These are phyloP conservation scores for Pulveroboletus sp. DNA, from an alignment of 768 basidiomycete genomes.

Conservation along the genomic window DNA sequence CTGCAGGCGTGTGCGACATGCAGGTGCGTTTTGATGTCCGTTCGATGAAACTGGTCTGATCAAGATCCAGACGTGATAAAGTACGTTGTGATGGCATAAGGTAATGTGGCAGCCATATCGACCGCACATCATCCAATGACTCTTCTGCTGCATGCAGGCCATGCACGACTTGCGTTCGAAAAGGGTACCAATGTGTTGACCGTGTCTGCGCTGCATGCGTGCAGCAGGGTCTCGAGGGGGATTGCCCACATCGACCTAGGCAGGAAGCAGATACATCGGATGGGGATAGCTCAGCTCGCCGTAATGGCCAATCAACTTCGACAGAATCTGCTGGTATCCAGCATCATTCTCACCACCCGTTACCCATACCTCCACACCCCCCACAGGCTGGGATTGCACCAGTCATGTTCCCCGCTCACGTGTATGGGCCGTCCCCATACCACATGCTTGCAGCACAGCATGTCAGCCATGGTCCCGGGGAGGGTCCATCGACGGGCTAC, in stretches of 20 bases:
- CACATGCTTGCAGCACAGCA: constrained; percentile 26
- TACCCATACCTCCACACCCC: constrained; percentile 13
- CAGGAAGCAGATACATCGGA: constrained; percentile 26
- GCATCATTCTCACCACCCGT: constrained; percentile 14
- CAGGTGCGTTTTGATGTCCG: constrained; percentile 39
- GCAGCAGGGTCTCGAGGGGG: constrained; percentile 42
- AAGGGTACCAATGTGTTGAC: constrained; percentile 52
- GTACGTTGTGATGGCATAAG: constrained; percentile 59
- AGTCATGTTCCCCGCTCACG: constrained; percentile 22
- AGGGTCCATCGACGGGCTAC: constrained; percentile 26
- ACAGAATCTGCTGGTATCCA: constrained; percentile 5
- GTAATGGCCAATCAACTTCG: neutral
- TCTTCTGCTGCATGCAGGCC: constrained; percentile 36
- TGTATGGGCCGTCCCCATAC: constrained; percentile 29
- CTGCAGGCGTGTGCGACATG: constrained; percentile 57
- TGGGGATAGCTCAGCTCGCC: constrained; percentile 15
- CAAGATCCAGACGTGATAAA: constrained; percentile 51
- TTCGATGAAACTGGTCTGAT: constrained; percentile 10
- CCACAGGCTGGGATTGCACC: constrained; percentile 18
- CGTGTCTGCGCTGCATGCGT: constrained; percentile 45
- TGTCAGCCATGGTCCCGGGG: constrained; percentile 14
- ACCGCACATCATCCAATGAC: constrained; percentile 4
- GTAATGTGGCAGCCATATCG: constrained; percentile 30
- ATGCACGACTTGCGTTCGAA: constrained; percentile 48
- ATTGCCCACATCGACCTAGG: constrained; percentile 42